Evolutionary conservation across 176 grass and related monocot species (phyloP).

Genomic region (Carex parvula): DNA sequence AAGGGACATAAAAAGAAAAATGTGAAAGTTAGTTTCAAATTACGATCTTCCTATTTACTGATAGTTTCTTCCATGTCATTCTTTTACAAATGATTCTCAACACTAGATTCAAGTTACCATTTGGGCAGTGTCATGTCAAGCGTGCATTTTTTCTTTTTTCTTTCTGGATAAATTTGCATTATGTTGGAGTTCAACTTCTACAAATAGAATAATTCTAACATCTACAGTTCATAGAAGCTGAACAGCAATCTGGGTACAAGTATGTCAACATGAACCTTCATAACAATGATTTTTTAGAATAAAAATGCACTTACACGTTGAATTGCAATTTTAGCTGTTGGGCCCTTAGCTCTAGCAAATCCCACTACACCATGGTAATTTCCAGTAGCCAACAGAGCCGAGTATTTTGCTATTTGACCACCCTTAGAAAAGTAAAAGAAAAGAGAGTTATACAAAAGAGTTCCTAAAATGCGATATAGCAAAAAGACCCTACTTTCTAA

Average conservation of each 20-base stretch:
- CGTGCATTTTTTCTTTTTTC: not conserved
- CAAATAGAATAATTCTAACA: not conserved
- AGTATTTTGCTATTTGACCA: constrained; percentile 82
- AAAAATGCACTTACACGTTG: constrained; percentile 55
- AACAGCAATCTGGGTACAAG: not conserved
- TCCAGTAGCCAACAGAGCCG: constrained; percentile 77
- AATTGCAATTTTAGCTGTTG: constrained; percentile 84
- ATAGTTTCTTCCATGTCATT: not conserved
- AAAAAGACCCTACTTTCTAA: not conserved
- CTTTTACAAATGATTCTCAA: not conserved
- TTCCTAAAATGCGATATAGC: not conserved
- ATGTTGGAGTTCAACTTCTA: not conserved
- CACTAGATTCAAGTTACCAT: not conserved
- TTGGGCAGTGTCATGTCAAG: not conserved
- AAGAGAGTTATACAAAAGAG: constrained; percentile 8
- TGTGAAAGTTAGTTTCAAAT: not conserved
- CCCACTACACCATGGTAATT: constrained; percentile 95
- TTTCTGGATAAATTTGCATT: not conserved
- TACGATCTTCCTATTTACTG: not conserved
- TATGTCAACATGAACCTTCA: not conserved
- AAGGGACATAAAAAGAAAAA: not conserved
- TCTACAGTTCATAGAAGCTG: not conserved
- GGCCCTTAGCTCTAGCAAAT: constrained; percentile 84
- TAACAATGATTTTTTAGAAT: constrained; percentile 6
- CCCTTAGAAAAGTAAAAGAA: constrained; percentile 44